Base-by-base conservation (phyloP, 106 monocot genomes). In the Dendrobium nobile region DNA sequence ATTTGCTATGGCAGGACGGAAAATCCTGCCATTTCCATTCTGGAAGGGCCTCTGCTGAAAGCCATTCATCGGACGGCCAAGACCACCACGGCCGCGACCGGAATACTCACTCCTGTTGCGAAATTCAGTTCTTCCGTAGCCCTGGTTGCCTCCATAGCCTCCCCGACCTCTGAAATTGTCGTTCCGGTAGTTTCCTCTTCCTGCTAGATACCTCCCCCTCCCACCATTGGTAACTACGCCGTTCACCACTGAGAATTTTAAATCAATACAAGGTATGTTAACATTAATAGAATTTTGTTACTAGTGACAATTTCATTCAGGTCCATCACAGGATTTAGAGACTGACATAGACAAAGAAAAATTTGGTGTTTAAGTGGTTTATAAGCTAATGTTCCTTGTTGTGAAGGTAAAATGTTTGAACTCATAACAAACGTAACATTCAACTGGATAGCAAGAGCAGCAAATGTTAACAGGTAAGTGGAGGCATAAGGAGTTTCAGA, bases 161-260 rank as follows among this genome's bases (percentile, higher is more conserved):
- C 90, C 87, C 44, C 89, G 77, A 7, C 82, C 89, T 64, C 86
- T 84, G 88, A 84, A 95, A 33, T 77, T 85, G 9, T 88, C 92
- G 58, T 82, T 82, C 20, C 82, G 81, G 79, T 88, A 92, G 10
- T 81, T 80, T 55, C 86, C 89, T 31, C 88, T 80, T 37, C 78
- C 81, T 61, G 67, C 17, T 8, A 77, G 77, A 47, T 83, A 89
- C 9, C 83, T 89, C 1, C 91, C 89, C 73, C 94, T 84, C 18
- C 76, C 87, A 28, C 83, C 70, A 75, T 83, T 83, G 9, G 79
- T 80, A 33, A 82, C 80, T 2, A 85, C 85, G 20, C 85, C 87
- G 70, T 90, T 85, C 17, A 87, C 67, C 68, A 85, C 90, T 90
- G 85, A 22, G 67, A 59, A 37, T 11, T 9, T 73, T 26, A 77